Base-by-base conservation (phyloP, 164 flowering plant genomes). In the Vitis cinerea region DNA sequence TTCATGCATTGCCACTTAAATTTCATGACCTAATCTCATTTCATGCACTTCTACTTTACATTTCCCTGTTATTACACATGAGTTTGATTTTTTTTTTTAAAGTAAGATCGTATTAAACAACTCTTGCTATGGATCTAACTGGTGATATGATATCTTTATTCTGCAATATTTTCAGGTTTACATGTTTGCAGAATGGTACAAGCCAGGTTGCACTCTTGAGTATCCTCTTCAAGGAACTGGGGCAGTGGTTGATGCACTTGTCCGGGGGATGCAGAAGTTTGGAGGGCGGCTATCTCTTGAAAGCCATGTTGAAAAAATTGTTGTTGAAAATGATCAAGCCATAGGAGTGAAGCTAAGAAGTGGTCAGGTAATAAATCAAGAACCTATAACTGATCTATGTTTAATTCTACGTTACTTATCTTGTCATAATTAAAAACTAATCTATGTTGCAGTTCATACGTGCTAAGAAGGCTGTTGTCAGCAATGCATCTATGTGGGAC, bases 401-500 rank as follows among this genome's bases (percentile, higher is more conserved):
- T 37, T 37, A 14, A 13, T 48, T 10, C 8, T 47, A 57, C 9
- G 11, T 17, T 47, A 11, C n/a, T 12, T 70, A 7, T 23, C 8
- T 2, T 55, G 2, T 14, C 9, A 10, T 23, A 10, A 6, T 62
- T 10, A 12, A 30, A 9, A 13, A 15, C 44, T 3, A 30, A 70
- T 63, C 55, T 74, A 27, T 76, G 16, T 23, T 83, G 78, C 93
- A 92, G 99, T 87, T 89, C 79, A 68, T 95, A 58, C 88, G 90
- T 59, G 99, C 99, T 57, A 90, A 78, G 76, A 92, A 92, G 85
- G 98, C 99, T 64, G 94, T 95, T 48, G 94, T 91, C 50, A 95
- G 99, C 88, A 95, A 95, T 76, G 98, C 99, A 65, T 91, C 97
- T 27, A 92, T 91, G 96, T 95, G 99, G 99, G 94, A 95, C 78